Percentiles rank a stretch among this genome's conserved stretches.
Conservation (phyloP, 805 yeast genomes). For the Pichia paraexigua region DNA sequence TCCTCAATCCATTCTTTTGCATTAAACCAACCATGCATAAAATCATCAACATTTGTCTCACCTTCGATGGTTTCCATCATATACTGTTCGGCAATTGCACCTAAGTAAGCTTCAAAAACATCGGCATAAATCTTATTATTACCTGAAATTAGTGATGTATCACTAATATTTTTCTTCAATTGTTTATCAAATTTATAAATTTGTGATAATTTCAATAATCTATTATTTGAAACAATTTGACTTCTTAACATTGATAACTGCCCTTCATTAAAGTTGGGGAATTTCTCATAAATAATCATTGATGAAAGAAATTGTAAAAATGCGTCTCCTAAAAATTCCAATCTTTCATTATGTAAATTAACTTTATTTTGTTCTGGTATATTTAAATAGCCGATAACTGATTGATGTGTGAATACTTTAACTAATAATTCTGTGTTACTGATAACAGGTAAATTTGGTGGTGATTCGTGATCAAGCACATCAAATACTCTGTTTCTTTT, state of each 20-base stretch:
- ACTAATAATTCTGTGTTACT: conserved; percentile 47
- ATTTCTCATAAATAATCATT: conserved; percentile 52
- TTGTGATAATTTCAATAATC: conserved; percentile 60
- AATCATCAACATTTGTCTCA: conserved; percentile 22
- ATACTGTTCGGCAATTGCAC: conserved; percentile 52
- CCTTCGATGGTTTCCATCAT: conserved; percentile 46
- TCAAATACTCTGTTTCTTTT: conserved; percentile 8
- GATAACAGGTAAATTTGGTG: conserved; percentile 66
- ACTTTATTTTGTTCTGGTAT: conserved; percentile 48
- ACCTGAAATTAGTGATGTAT: conserved; percentile 41
- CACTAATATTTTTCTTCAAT: conserved; percentile 35
- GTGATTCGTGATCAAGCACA: conserved; percentile 11
- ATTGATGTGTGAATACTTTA: conserved; percentile 76
- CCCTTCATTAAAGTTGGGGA: conserved; percentile 75
- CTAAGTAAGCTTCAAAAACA: conserved; percentile 89
- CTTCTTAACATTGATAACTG: conserved; percentile 65
- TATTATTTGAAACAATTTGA: conserved; percentile 61
- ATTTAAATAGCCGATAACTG: conserved; percentile 53
- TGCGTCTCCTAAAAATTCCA: conserved; percentile 90
- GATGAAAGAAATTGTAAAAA: conserved; percentile 68
- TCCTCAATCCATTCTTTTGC: conserved; percentile 50
- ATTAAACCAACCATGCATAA: conserved; percentile 34
- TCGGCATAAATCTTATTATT: conserved; percentile 75
- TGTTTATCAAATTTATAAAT: conserved; percentile 57
- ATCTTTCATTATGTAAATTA: conserved; percentile 68